Base-by-base conservation (phyloP, 345 rosid genomes). In the Eucalyptus decipiens region DNA sequence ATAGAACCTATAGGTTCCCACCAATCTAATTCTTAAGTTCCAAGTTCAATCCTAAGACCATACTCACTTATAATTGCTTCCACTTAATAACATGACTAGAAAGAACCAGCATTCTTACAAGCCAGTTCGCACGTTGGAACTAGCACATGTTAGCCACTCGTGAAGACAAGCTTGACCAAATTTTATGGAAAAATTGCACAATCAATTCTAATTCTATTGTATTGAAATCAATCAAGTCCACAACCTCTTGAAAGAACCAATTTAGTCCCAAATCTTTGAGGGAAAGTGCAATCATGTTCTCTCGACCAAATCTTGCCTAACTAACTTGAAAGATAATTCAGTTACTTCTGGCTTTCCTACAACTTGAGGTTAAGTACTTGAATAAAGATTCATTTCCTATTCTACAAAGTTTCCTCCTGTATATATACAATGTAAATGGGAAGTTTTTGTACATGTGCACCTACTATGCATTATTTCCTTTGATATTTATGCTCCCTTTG, bases 301-400 rank as follows among this genome's bases (percentile, higher is more conserved):
- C 16, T 11, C 0, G 0, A 13, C 83, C 18, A 21, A 76, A 76
- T 76, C 83, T 21, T 7, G 3, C 28, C 45, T 76, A 37, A 11
- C 45, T 72, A 72, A 37, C 40, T 16, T 34, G 26, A 72, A 6
- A 23, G 81, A 23, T 19, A 37, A 76, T 37, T 40, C 9, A 76
- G 5, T 21, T 3, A 76, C 1, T 0, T 1, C 5, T 5, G 2
- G 15, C 28, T 24, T 12, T 76, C 28, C 15, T 76, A 76, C 15
- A 76, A 76, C 45, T 72, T 76, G 5, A 37, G 16, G 14, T 37
- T 7, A 13, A 37, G 45, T 19, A 76, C 28, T 21, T 37, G 28
- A 40, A 37, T 21, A 37, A 19, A 37, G 83, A 76, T 76, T 76
- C 47, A 76, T 76, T 21, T 37, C 45, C 47, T 11, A 37, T 40